Base-by-base conservation (phyloP, 306 rosid species). In the Lathyrus tuberosus region DNA sequence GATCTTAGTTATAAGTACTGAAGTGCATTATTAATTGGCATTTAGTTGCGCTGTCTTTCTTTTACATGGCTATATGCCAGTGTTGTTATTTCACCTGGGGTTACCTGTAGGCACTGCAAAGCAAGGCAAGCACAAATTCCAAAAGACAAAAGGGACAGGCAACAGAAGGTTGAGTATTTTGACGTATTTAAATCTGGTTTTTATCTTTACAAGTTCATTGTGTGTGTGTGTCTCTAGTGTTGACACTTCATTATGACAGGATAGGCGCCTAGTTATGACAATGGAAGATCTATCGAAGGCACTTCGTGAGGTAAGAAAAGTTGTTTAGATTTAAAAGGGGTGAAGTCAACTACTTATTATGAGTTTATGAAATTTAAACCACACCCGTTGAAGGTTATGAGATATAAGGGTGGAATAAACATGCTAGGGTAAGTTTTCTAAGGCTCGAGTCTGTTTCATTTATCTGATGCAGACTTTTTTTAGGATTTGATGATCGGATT, bases 91-190 rank as follows among this genome's bases (percentile, higher is more conserved):
- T 84, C 16, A 30, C 62, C 48, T 48, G 40, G 56, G 52, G 61
- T 84, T 78, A 59, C 74, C 54, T 52, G 72, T 51, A 94, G 99
- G 96, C 99, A 90, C 65, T 94, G 92, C 86, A 88, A 90, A 76
- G 92, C 96, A 69, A 88, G 97, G 48, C 97, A 87, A 69, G 85
- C 97, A 12, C 51, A 96, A 52, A 82, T 94, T 52, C 89, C 91
- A 46, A 90, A 88, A 79, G 98, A 94, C 81, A 90, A 94, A 86
- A 85, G 96, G 77, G 97, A 94, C 78, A 94, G 84, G 79, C 96
- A 90, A 82, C 96, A 85, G 80, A 91, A 94, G 99, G 99, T 94
- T 28, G 11, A 57, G 38, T 57, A 37, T 28, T 77, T 56, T 68
- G 8, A 48, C 11, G 14, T 20, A 54, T 40, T 67, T 28, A 54